Evolutionary conservation across 805 yeast genomes (phyloP), one percentile per base, ranked within the genome.

Genomic region (Kodamaea jinghongensis): DNA sequence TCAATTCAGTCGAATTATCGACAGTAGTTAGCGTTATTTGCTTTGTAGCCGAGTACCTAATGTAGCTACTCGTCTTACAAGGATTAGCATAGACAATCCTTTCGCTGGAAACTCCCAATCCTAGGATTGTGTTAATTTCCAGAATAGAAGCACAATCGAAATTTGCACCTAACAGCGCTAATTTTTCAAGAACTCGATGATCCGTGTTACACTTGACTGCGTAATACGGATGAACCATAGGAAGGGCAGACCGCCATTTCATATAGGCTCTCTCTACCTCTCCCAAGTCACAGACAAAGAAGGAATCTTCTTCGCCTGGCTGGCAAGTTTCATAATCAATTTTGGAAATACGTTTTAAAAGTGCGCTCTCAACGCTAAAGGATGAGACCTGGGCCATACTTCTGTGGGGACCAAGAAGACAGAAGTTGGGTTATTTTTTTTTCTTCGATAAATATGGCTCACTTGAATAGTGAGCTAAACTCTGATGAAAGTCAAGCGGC

Each of bases 151-250:
- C 98, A 67, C 99, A 91, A 60, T 91, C 99, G 56, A 91, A 91
- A 42, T 83, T 83, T 38, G 80, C 74, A 17, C 93, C 95, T 47
- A 81, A 61, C 3, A 63, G 45, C 2, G 78, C 79, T 49, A 91
- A 71, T 20, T 73, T 60, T 35, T 65, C 56, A 47, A 91, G 59
- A 9, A 91, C 79, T 40, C 65, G 65, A 5, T 65, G 51, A 56
- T 88, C 81, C 28, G 89, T 84, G 69, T 91, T 91, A 67, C 98
- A 91, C 65, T 91, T 91, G 50, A 91, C 93, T 13, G 99, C 99
- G 63, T 90, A 91, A 56, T 75, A 83, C n/a, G 97, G 96, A 41
- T 76, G 75, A 27, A 91, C 82, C 31, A 81, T 68, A 14, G 96
- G 96, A 53, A 91, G 70, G 28, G 68, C 59, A 15, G 49, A 36